Conservation (phyloP, 139 green algal genomes). For the Chlamydomonas urium region DNA sequence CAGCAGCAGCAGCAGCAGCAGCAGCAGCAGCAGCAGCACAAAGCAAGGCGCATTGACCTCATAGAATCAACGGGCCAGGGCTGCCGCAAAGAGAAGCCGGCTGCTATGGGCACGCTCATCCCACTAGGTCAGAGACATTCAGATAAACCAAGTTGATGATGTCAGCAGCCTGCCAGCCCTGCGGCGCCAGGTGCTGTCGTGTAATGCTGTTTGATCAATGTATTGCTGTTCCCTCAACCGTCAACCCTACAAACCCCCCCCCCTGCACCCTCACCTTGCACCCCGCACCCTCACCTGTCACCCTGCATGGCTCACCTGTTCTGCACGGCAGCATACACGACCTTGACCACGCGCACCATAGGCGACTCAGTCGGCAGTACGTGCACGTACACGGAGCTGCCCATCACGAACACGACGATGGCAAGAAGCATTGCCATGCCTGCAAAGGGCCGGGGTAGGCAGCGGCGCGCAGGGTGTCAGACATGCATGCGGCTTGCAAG, state of each 20-base stretch:
- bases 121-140: no score
- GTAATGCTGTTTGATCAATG: no score
- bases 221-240: no score
- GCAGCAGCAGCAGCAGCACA: background rate
- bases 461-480: no score
- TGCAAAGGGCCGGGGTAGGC: no score
- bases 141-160: no score
- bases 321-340: slow-evolving; percentile 60
- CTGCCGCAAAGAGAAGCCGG: no score
- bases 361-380: slow-evolving; percentile 74
- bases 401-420: slow-evolving; percentile 41
- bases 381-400: slow-evolving; percentile 39
- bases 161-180: no score
- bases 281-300: background rate
- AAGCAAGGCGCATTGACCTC: background rate
- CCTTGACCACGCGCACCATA: slow-evolving; percentile 74
- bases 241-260: no score
- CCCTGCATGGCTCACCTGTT: slow-evolving; percentile 38
- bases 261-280: background rate
- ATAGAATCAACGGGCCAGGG: background rate
- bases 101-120: no score
- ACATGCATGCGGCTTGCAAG: no score
- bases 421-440: slow-evolving; percentile 74
- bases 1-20: slow-evolving; percentile 2
- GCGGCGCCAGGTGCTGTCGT: no score